Evolutionary conservation across 2,329 filamentous ascomycete species (phyloP).

Genomic region (Pezicula neosporulosa): DNA sequence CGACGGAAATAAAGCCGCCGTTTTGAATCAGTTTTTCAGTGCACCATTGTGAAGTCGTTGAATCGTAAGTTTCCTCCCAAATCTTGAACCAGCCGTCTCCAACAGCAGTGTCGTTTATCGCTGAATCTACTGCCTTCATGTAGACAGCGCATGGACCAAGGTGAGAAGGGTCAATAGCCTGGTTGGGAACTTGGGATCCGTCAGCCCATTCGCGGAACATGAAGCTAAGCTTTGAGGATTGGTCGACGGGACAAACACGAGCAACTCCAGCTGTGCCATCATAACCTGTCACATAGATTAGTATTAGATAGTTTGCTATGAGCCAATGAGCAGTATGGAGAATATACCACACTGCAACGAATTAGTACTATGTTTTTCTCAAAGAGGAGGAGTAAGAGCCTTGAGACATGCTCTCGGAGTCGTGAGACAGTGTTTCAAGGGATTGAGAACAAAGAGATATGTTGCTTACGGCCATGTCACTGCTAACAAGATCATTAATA

Average conservation of each 20-base stretch:
- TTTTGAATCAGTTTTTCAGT: conserved; percentile 64
- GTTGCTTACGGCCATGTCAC: conserved; percentile 68
- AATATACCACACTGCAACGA: conserved; percentile 67
- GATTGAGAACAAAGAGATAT: no score
- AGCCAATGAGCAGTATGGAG: neutral
- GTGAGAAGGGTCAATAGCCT: conserved; percentile 57
- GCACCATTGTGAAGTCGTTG: conserved; percentile 57
- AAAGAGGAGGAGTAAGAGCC: no score
- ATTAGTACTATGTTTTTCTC: no score
- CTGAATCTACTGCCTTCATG: conserved; percentile 64
- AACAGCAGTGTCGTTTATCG: conserved; percentile 46
- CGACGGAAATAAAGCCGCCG: conserved; percentile 59
- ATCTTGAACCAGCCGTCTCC: conserved; percentile 78
- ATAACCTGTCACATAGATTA: conserved; percentile 31
- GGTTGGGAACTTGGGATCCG: conserved; percentile 39
- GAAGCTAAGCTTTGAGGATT: conserved; percentile 37
- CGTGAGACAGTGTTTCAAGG: no score
- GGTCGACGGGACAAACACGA: conserved; percentile 38
- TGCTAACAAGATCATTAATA: conserved; percentile 51
- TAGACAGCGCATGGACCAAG: conserved; percentile 72
- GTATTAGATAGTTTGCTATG: no score
- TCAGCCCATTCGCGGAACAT: conserved; percentile 62
- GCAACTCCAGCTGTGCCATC: conserved; percentile 44
- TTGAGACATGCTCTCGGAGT: no score
- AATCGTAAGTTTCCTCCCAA: conserved; percentile 65